A percentile compares a stretch with the other conserved stretches of the same genome.
Conservation (phyloP, 1,284 basidiomycete species). For the Leucoagaricus sp. region DNA sequence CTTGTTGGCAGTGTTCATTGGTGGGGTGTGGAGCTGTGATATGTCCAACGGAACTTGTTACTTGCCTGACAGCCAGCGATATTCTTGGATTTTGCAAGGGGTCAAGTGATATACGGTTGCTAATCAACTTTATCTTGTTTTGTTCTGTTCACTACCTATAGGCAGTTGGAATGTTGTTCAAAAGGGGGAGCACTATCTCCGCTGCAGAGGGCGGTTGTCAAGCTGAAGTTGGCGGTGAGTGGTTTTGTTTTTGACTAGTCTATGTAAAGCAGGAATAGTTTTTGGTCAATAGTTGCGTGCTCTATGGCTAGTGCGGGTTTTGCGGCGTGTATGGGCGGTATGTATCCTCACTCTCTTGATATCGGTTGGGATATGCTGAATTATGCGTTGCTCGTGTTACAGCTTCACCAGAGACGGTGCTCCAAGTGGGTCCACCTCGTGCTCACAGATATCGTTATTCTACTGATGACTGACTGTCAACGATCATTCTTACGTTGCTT, state of each 20-base stretch:
- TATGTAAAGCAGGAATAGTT: neutral
- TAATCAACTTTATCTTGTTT: neutral
- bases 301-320: constrained; percentile 94
- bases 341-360: constrained; percentile 21
- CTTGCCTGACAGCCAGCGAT: no score
- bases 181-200: constrained; percentile 93
- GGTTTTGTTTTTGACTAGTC: no score
- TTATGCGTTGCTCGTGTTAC: neutral
- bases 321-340: constrained; percentile 90
- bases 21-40: neutral
- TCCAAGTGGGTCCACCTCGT: constrained; percentile 49
- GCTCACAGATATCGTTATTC: constrained; percentile 1
- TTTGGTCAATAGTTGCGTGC: constrained; percentile 66
- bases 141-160: constrained; percentile 22
- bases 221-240: constrained; percentile 79
- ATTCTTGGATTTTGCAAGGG: neutral
- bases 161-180: constrained; percentile 97
- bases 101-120: neutral
- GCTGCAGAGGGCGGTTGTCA: constrained; percentile 94
- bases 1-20: neutral
- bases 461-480: neutral
- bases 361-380: neutral
- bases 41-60: neutral
- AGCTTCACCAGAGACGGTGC: constrained; percentile 80
- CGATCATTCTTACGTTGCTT: constrained; percentile 1